phyloP scores from a whole-genome alignment of 305 asterid species.

The Fraxinus albicans region DNA sequence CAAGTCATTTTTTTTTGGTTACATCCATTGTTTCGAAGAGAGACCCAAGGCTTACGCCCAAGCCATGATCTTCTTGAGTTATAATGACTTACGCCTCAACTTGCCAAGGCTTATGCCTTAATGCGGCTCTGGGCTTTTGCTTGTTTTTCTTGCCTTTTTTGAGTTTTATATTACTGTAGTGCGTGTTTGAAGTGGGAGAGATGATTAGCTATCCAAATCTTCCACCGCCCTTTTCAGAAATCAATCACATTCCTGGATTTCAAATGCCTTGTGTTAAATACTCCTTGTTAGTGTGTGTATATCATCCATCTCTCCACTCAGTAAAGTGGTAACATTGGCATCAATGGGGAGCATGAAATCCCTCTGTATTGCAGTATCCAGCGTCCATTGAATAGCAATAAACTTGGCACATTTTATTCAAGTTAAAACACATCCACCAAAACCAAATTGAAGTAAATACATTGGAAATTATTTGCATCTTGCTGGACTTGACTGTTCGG shows the following conservation, averaged over 20 bases:
- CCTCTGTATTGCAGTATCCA: neutral
- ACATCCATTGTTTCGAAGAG: neutral
- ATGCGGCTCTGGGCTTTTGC: neutral
- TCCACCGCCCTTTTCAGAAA: neutral
- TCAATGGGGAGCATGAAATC: neutral
- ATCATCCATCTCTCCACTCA: neutral
- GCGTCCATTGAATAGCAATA: neutral
- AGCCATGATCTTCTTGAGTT: neutral
- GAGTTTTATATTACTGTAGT: neutral
- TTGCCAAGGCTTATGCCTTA: neutral
- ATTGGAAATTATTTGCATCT: neutral
- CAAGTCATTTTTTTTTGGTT: neutral
- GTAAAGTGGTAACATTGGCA: neutral
- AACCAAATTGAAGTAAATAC: neutral
- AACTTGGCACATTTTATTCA: neutral
- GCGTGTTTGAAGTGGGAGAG: neutral
- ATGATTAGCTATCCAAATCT: neutral
- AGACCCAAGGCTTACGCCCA: neutral
- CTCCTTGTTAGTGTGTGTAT: neutral
- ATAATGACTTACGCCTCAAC: neutral
- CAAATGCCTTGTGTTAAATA: neutral
- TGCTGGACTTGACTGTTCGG: neutral
- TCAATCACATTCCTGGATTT: neutral
- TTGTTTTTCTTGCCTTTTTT: neutral
- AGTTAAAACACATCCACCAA: neutral